A percentile compares a stretch with the other conserved stretches of the same genome.
These are phyloP conservation scores for Lizonia empirigonia DNA, from an alignment of 2,329 filamentous ascomycete genomes.

Conservation along the genomic window DNA sequence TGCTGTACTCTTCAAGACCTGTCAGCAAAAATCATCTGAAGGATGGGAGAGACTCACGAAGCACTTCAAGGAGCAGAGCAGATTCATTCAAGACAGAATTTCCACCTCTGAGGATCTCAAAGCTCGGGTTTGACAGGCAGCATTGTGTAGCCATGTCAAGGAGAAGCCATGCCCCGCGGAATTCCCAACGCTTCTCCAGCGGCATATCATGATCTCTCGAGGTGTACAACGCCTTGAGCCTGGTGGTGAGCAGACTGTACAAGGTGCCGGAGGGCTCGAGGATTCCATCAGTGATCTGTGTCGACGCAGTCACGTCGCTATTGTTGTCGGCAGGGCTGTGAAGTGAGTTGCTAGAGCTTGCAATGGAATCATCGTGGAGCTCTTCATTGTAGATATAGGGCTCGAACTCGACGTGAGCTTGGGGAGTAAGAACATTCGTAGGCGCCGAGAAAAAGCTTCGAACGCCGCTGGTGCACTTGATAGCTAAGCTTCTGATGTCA, in stretches of 20 bases:
- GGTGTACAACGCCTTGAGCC: constrained; percentile 14
- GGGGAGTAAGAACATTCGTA: not conserved
- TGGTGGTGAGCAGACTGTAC: constrained; percentile 19
- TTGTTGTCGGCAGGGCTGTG: not conserved
- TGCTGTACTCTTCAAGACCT: not conserved
- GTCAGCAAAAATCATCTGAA: not conserved
- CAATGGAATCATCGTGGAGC: not conserved
- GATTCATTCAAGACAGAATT: not conserved
- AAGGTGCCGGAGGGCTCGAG: constrained; percentile 1
- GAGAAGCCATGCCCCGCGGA: constrained; percentile 28
- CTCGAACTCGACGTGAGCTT: not conserved
- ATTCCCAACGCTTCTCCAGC: constrained; percentile 22
- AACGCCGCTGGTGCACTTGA: constrained; percentile 2
- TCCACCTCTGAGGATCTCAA: constrained; percentile 12
- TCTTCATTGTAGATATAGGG: not conserved
- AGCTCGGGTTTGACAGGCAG: constrained; percentile 22
- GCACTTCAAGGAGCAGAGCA: constrained; percentile 15
- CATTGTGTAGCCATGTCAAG: constrained; percentile 22
- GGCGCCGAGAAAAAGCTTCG: not conserved
- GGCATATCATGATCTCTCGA: constrained; percentile 14
- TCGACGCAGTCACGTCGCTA: not conserved
- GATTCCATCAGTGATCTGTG: not conserved
- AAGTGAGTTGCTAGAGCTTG: not conserved
- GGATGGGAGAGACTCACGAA: constrained; percentile 10
- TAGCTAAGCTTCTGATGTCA: constrained; percentile 23